Conservation (phyloP, 805 yeast species). For the Metschnikowia aberdeeniae region DNA sequence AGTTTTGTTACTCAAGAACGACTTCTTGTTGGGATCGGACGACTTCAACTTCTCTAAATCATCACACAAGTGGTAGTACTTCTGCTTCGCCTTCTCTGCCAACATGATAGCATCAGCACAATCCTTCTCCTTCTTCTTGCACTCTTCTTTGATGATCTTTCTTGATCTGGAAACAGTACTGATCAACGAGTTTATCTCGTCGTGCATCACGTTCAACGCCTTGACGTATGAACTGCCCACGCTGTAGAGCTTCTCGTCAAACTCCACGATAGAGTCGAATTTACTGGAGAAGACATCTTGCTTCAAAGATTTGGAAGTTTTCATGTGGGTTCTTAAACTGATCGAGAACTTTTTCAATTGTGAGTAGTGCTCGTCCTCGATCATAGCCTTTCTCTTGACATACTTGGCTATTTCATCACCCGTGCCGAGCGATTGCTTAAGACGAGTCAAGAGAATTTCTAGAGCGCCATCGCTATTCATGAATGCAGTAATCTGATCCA, state of each 20-base stretch:
- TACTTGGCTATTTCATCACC: conserved; percentile 83
- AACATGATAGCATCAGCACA: conserved; percentile 74
- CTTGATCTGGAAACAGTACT: conserved; percentile 68
- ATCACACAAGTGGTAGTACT: conserved; percentile 72
- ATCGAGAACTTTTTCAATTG: conserved; percentile 70
- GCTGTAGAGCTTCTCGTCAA: conserved; percentile 67
- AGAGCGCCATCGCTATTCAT: conserved; percentile 72
- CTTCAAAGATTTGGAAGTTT: conserved; percentile 41
- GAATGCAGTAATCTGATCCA: conserved; percentile 46
- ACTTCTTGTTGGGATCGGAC: conserved; percentile 80
- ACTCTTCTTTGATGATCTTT: conserved; percentile 77
- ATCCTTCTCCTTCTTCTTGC: conserved; percentile 76
- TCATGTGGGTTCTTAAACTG: conserved; percentile 48
- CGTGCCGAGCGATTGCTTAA: conserved; percentile 75
- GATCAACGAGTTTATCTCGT: conserved; percentile 71
- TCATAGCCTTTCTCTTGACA: conserved; percentile 68
- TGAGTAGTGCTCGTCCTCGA: conserved; percentile 73
- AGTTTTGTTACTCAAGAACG: conserved; percentile 73
- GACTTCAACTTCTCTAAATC: conserved; percentile 80
- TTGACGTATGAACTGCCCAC: conserved; percentile 75
- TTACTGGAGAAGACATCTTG: conserved; percentile 63
- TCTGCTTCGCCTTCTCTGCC: conserved; percentile 82
- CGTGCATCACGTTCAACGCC: conserved; percentile 79
- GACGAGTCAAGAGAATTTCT: conserved; percentile 63
- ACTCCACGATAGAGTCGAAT: conserved; percentile 64